Evolutionary conservation across 106 monocot species (phyloP).

Genomic region (Dioscorea zingiberensis): DNA sequence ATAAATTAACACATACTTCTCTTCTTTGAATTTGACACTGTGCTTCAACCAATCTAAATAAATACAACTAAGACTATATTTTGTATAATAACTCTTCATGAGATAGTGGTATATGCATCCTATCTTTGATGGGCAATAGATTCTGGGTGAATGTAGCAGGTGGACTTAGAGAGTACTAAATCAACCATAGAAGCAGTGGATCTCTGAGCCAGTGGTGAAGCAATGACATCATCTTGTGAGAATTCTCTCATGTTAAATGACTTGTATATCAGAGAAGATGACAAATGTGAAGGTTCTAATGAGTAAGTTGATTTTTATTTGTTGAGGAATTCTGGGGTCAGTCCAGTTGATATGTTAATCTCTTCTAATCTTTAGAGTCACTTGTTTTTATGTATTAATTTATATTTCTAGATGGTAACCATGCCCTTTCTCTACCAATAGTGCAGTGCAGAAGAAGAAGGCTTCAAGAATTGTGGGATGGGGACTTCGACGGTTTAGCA

Average conservation of each 20-base stretch:
- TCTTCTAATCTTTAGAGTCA: neutral
- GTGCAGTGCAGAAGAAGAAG: slow-evolving; percentile 31
- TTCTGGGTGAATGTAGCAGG: too few species aligned
- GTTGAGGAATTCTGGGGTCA: neutral
- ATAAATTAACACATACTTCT: too few species aligned
- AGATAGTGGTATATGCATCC: too few species aligned
- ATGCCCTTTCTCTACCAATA: neutral
- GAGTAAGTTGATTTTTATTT: slow-evolving; percentile 12
- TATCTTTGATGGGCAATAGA: too few species aligned
- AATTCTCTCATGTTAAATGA: slow-evolving; percentile 23
- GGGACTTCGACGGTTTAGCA: slow-evolving; percentile 85
- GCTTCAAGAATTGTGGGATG: slow-evolving; percentile 48
- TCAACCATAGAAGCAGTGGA: too few species aligned
- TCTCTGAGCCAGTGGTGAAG: slow-evolving; percentile 6
- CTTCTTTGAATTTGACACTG: too few species aligned
- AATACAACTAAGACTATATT: too few species aligned
- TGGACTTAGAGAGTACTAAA: too few species aligned
- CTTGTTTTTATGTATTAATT: too few species aligned
- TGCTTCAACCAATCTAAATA: too few species aligned
- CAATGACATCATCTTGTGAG: slow-evolving; percentile 13
- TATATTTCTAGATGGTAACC: neutral
- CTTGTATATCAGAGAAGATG: slow-evolving; percentile 23
- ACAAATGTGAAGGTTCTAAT: slow-evolving; percentile 15
- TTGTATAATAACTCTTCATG: too few species aligned
- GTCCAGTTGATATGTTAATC: neutral